A percentile compares a stretch with the other conserved stretches of the same genome.
Conservation (phyloP, 2,329 filamentous ascomycete genomes). For the Sporothrix humicola region DNA sequence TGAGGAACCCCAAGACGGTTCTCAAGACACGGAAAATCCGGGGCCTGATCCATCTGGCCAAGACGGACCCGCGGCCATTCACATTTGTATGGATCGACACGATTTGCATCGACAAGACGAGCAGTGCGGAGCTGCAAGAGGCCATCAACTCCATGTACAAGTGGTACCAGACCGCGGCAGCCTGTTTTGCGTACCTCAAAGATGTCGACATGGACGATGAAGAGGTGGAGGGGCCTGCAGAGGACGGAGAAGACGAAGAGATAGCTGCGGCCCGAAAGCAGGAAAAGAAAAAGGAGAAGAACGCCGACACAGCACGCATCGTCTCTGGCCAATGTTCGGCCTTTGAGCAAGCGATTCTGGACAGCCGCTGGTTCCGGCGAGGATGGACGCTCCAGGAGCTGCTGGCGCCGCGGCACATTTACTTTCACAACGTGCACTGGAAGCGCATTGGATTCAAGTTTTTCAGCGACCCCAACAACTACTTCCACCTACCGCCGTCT, state of each 20-base stretch:
- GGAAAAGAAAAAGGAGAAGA: not conserved
- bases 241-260: not conserved
- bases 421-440: constrained; percentile 40
- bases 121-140: constrained; percentile 35
- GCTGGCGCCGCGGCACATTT: constrained; percentile 51
- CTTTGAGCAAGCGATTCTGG: not conserved
- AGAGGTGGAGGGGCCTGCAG: not conserved
- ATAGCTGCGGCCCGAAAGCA: too few relatives aligned
- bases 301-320: not conserved
- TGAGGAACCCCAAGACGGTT: not conserved
- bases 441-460: constrained; percentile 27
- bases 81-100: constrained; percentile 37
- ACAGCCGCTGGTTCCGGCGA: constrained; percentile 48
- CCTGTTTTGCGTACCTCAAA: constrained; percentile 35
- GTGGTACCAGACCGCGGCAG: constrained; percentile 30
- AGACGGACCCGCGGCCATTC: not conserved
- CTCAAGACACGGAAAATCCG: not conserved
- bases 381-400: constrained; percentile 71
- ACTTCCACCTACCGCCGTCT: too few relatives aligned
- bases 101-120: constrained; percentile 38
- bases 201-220: constrained; percentile 8
- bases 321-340: not conserved
- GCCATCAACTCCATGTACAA: constrained; percentile 38
- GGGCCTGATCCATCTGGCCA: not conserved
- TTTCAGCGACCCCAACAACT: not conserved